Conservation (phyloP, 805 yeast species). For the Cyberlindnera misumaiensis region DNA sequence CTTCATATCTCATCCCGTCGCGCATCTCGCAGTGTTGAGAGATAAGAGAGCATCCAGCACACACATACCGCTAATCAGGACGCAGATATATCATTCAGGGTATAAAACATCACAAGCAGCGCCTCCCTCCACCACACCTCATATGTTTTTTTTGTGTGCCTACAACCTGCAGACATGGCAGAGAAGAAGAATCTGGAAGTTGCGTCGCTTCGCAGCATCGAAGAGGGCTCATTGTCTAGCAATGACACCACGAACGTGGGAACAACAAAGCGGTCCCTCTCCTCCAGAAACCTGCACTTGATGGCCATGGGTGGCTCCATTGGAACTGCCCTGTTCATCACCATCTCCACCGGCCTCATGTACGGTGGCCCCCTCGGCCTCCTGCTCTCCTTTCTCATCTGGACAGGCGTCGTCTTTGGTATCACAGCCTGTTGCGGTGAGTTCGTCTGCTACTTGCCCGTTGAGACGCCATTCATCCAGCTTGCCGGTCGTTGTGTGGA, state of each 20-base stretch:
- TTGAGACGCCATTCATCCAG: conserved; percentile 55
- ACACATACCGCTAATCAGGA: too few relatives aligned
- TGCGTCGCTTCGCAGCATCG: not conserved
- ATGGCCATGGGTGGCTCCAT: conserved; percentile 81
- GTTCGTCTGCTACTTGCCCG: conserved; percentile 53
- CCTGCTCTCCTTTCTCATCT: conserved; percentile 38
- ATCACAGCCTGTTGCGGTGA: conserved; percentile 55
- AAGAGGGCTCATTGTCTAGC: conserved; percentile 1
- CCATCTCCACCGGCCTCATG: conserved; percentile 31
- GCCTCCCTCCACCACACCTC: too few relatives aligned
- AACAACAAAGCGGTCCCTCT: conserved; percentile 29
- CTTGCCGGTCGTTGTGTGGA: conserved; percentile 52
- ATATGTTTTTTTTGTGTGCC: too few relatives aligned
- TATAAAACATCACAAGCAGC: too few relatives aligned
- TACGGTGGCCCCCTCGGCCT: conserved; percentile 56
- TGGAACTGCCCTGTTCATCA: conserved; percentile 74
- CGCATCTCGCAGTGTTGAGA: too few relatives aligned
- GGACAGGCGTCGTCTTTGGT: conserved; percentile 40
- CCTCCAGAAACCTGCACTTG: conserved; percentile 59
- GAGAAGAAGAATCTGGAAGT: not conserved
- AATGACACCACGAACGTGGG: not conserved
- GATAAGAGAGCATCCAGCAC: too few relatives aligned
- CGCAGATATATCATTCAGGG: too few relatives aligned
- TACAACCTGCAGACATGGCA: too few relatives aligned
- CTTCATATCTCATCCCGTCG: too few relatives aligned